A percentile compares a stretch with the other conserved stretches of the same genome.
Conservation (phyloP, 495 filamentous ascomycete species). For the Venustampulla echinocandica region DNA sequence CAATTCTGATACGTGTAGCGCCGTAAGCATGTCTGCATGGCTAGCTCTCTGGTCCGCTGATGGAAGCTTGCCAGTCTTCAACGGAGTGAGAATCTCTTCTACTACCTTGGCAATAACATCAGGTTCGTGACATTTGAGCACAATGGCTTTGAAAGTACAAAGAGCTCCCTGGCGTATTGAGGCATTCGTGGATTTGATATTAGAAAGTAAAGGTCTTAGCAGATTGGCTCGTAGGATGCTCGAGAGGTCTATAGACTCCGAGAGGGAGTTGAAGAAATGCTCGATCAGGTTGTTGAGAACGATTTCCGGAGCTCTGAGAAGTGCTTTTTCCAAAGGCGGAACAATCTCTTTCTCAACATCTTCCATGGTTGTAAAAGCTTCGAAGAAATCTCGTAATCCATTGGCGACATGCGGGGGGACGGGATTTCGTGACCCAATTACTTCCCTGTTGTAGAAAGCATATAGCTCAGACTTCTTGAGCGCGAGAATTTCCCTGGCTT, state of each 20-base stretch:
- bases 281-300: constrained; percentile 69
- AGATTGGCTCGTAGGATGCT: constrained; percentile 57
- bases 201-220: constrained; percentile 76
- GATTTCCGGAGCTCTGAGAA: constrained; percentile 84
- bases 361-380: constrained; percentile 59
- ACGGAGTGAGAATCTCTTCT: constrained; percentile 65
- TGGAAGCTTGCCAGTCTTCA: constrained; percentile 74
- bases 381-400: constrained; percentile 77
- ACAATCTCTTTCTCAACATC: constrained; percentile 69
- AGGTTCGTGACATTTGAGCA: constrained; percentile 51
- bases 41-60: constrained; percentile 71
- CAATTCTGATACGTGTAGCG: constrained; percentile 45
- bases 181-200: constrained; percentile 79
- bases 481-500: constrained; percentile 48
- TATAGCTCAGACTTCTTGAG: constrained; percentile 61
- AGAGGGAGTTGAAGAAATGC: constrained; percentile 58
- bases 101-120: constrained; percentile 51
- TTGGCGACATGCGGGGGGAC: constrained; percentile 64
- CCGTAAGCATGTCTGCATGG: constrained; percentile 67
- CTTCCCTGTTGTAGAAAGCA: constrained; percentile 73
- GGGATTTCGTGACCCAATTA: constrained; percentile 66
- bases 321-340: constrained; percentile 76
- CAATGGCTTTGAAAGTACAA: constrained; percentile 55
- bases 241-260: constrained; percentile 65
- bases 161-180: constrained; percentile 66